Conservation (phyloP, 2,329 filamentous ascomycete species). For the Seiridium unicorne region DNA sequence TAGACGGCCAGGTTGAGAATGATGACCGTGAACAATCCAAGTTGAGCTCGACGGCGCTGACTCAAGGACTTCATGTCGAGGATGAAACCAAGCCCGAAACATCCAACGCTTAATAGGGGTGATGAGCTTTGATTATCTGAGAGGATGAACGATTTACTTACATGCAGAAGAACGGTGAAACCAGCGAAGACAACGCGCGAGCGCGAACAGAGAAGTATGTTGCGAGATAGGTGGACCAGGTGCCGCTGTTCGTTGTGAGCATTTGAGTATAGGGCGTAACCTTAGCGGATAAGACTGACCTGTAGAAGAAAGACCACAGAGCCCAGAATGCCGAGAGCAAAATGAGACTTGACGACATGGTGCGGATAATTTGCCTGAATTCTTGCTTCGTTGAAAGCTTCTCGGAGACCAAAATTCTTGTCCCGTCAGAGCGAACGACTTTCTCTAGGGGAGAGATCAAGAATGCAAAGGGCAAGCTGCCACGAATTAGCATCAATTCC, state of each 20-base stretch:
- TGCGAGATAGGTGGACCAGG: conserved; percentile 43
- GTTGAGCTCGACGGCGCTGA: conserved; percentile 42
- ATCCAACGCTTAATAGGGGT: conserved; percentile 32
- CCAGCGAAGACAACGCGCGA: conserved; percentile 40
- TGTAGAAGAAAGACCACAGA: conserved; percentile 45
- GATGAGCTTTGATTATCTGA: background rate
- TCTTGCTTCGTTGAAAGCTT: conserved; percentile 36
- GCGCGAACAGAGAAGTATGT: conserved; percentile 43
- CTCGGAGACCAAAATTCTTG: conserved; percentile 38
- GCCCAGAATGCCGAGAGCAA: conserved; percentile 38
- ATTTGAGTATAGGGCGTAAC: too few species aligned
- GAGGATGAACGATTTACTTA: conserved; percentile 15
- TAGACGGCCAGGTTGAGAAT: conserved; percentile 46
- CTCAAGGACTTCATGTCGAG: conserved; percentile 36
- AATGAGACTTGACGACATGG: conserved; percentile 36
- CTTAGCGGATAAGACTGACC: conserved; percentile 14
- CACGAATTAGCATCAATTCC: background rate
- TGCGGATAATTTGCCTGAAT: conserved; percentile 36
- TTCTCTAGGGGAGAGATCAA: conserved; percentile 43
- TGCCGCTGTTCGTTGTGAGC: conserved; percentile 25
- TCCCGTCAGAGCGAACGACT: conserved; percentile 43
- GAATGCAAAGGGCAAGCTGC: conserved; percentile 40
- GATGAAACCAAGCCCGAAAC: conserved; percentile 46
- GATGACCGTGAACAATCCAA: conserved; percentile 42
- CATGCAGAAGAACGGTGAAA: conserved; percentile 50